Evolutionary conservation across 495 filamentous ascomycete species (phyloP), one percentile per base, ranked within the genome.

Genomic region (Extremus antarcticus): DNA sequence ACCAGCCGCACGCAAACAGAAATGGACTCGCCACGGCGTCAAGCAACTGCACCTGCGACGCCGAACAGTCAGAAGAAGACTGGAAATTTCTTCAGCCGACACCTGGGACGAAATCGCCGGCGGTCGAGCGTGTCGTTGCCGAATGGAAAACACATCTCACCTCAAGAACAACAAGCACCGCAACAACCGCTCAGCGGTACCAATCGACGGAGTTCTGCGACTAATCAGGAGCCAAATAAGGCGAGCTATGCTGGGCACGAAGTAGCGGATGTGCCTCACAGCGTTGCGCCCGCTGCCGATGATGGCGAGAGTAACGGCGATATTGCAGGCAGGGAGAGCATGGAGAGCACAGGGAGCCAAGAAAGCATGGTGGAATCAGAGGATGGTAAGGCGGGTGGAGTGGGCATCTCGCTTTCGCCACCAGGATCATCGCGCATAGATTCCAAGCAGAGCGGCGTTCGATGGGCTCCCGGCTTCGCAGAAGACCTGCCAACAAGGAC

Each of bases 31-130:
- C 29, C 17, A 17, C 8, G 17, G 41, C 41, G 17, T n/a, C 41
- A n/a, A 3, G 3, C 15, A 7, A 58, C 56, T n/a, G 21, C 52
- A 50, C 56, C 56, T 7, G 41, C 17, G 3, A 43, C 21, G 3
- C 50, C 40, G 39, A 43, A 40, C 3, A 58, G 50, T 45, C 55
- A 48, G 25, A 58, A 58, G 43, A 58, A 58, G 49, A 32, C 11
- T 9, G 40, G 43, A 3, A 41, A 23, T 19, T 58, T 54, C 43
- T 54, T 58, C 29, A 40, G 17, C 9, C 56, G 50, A 21, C 55
- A 47, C 20, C 32, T 53, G 54, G 77, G 78, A 53, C 29, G 29
- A 13, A 43, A 64, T 25, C 63, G 59, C 40, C 10, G 60, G 24
- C 48, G 54, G 16, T 38, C 64, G 17, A 66, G 66, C 51, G 43